phyloP scores from a whole-genome alignment of 163 green algal genomes.

The Scenedesmus sp. region DNA sequence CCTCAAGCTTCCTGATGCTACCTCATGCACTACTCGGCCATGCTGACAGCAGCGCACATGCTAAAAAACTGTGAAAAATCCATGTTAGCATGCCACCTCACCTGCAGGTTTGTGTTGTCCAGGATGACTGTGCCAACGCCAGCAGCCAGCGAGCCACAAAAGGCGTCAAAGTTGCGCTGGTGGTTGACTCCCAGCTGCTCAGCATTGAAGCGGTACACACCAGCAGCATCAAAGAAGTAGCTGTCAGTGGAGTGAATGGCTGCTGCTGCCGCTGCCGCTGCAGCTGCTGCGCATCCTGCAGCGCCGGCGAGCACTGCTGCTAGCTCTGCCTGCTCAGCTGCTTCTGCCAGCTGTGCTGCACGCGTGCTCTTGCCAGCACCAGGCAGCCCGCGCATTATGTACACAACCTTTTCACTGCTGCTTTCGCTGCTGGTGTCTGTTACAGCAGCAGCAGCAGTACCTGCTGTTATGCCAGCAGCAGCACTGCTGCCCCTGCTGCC shows the following conservation, averaged over 20 bases:
- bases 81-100: not conserved
- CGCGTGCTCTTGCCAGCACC: conserved; percentile 51
- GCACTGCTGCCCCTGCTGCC: not conserved
- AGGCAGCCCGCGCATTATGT: conserved; percentile 45
- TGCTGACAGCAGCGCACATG: no score
- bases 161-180: conserved; percentile 39
- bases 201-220: conserved; percentile 40
- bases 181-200: conserved; percentile 36
- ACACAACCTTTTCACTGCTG: conserved; percentile 37
- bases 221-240: conserved; percentile 40
- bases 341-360: conserved; percentile 41
- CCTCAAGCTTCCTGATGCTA: no score
- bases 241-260: conserved; percentile 50
- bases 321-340: conserved; percentile 15
- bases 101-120: conserved; percentile 57
- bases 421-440: not conserved
- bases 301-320: not conserved
- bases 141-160: conserved; percentile 32
- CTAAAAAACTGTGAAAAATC: no score
- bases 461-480: not conserved
- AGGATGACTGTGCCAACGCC: conserved; percentile 44
- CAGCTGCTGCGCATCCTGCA: not conserved
- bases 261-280: not conserved
- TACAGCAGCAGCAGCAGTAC: not conserved
- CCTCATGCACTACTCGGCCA: no score